Evolutionary conservation across 805 yeast genomes (phyloP).

Genomic region (Candida ortonii): DNA sequence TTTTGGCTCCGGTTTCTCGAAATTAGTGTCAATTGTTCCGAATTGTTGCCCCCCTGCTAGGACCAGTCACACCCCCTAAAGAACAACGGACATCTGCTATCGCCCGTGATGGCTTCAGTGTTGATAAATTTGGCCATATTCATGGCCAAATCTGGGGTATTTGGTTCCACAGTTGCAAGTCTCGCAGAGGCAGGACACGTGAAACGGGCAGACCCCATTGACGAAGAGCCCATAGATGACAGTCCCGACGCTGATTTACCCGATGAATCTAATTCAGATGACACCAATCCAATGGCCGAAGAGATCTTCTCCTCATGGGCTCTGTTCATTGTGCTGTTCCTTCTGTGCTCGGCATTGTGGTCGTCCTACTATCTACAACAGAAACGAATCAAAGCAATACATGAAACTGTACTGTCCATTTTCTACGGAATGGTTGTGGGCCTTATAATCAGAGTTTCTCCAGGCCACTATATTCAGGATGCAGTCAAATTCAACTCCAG

Average conservation of each 20-base stretch:
- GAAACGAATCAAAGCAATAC: slow-evolving; percentile 89
- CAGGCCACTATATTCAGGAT: slow-evolving; percentile 97
- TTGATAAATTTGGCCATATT: slow-evolving; percentile 20
- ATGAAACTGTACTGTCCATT: slow-evolving; percentile 93
- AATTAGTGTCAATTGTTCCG: no score
- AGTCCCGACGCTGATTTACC: slow-evolving; percentile 44
- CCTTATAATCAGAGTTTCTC: slow-evolving; percentile 79
- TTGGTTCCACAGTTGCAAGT: slow-evolving; percentile 22
- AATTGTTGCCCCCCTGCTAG: no score
- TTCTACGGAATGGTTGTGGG: slow-evolving; percentile 98
- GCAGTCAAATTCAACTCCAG: slow-evolving; percentile 93
- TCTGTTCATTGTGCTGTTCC: slow-evolving; percentile 73
- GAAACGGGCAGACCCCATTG: slow-evolving; percentile 32
- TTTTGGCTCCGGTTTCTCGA: no score
- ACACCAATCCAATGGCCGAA: slow-evolving; percentile 81
- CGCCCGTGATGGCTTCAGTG: slow-evolving; percentile 19
- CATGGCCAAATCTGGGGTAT: slow-evolving; percentile 24
- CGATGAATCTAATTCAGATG: slow-evolving; percentile 50
- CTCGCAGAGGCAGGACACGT: slow-evolving; percentile 9
- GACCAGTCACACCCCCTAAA: no score
- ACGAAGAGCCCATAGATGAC: slow-evolving; percentile 36
- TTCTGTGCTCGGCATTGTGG: slow-evolving; percentile 89
- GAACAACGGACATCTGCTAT: no score
- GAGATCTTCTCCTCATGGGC: slow-evolving; percentile 99
- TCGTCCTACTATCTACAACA: slow-evolving; percentile 91